These are phyloP conservation scores for Poa pratensis DNA, from an alignment of 176 grass and related monocot species.

Conservation along the genomic window DNA sequence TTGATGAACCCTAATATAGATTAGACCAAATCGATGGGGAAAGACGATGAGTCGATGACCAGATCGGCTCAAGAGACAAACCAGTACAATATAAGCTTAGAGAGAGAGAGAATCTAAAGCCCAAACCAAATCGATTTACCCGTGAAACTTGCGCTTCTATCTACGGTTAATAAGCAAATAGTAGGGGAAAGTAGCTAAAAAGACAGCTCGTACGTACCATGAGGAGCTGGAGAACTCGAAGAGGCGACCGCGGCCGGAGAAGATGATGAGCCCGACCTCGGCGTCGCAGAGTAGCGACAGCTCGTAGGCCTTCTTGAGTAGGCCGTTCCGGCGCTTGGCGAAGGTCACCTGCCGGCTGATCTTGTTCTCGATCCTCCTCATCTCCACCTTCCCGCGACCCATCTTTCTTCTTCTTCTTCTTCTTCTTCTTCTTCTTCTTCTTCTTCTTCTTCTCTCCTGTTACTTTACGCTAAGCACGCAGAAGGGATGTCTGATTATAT, in stretches of 20 bases:
- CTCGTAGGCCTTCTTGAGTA: conserved; percentile 94
- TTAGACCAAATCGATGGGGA: neutral
- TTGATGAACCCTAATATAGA: neutral
- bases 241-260: conserved; percentile 85
- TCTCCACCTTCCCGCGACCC: conserved; percentile 89
- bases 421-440: neutral
- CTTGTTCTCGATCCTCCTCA: conserved; percentile 96
- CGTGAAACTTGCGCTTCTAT: too few species aligned
- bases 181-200: too few species aligned
- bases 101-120: too few species aligned
- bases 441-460: neutral
- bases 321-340: conserved; percentile 81
- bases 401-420: conserved; percentile 19
- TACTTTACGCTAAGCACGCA: neutral
- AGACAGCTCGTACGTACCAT: conserved; percentile 1
- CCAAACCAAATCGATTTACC: too few species aligned
- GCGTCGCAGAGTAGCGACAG: conserved; percentile 84
- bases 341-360: conserved; percentile 90
- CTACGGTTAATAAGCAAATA: too few species aligned
- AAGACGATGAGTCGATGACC: neutral
- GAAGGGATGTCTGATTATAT: conserved; percentile 27
- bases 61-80: conserved; percentile 5
- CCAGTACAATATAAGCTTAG: too few species aligned
- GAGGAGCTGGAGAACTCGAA: conserved; percentile 86
- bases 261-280: conserved; percentile 88